Evolutionary conservation across 2,329 filamentous ascomycete genomes (phyloP).

Genomic region (Penicillium sp.): DNA sequence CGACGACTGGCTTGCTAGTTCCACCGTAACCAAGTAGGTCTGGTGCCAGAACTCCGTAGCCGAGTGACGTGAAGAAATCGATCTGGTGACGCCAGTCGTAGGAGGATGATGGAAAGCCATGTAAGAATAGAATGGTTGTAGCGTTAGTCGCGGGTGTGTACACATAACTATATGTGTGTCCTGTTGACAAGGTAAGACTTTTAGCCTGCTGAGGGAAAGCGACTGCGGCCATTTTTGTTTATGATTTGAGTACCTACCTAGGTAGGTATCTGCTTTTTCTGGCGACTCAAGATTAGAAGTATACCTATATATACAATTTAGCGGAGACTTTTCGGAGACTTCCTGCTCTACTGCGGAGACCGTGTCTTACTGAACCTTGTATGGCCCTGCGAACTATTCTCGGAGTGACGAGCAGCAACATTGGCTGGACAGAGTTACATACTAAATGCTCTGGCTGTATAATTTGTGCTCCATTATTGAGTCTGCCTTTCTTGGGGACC

Average conservation of each 20-base stretch:
- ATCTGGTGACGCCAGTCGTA: constrained; percentile 44
- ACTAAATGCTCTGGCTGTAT: too few species aligned
- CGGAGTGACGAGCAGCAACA: too few species aligned
- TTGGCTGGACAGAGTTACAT: too few species aligned
- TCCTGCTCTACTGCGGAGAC: not conserved
- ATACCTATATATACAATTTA: not conserved
- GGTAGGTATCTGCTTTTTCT: too few species aligned
- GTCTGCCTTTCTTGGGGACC: too few species aligned
- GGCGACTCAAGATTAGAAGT: too few species aligned
- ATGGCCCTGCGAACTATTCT: too few species aligned
- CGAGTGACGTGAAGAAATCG: constrained; percentile 27
- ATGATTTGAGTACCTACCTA: too few species aligned
- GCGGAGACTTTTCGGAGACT: constrained; percentile 7
- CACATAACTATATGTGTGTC: constrained; percentile 28
- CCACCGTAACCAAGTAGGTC: constrained; percentile 42
- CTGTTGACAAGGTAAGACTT: constrained; percentile 11
- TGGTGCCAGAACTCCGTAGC: constrained; percentile 42
- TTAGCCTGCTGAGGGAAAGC: constrained; percentile 17
- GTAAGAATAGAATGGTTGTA: constrained; percentile 44
- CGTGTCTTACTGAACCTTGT: too few species aligned
- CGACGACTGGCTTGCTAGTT: constrained; percentile 27
- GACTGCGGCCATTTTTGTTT: constrained; percentile 14
- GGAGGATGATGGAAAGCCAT: constrained; percentile 47
- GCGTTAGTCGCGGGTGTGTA: constrained; percentile 15
- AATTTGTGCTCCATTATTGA: too few species aligned